Evolutionary conservation across 192 early-diverging fungal genomes (phyloP), one percentile per base, ranked within the genome.

Genomic region (Phlyctochytrium arcticum): DNA sequence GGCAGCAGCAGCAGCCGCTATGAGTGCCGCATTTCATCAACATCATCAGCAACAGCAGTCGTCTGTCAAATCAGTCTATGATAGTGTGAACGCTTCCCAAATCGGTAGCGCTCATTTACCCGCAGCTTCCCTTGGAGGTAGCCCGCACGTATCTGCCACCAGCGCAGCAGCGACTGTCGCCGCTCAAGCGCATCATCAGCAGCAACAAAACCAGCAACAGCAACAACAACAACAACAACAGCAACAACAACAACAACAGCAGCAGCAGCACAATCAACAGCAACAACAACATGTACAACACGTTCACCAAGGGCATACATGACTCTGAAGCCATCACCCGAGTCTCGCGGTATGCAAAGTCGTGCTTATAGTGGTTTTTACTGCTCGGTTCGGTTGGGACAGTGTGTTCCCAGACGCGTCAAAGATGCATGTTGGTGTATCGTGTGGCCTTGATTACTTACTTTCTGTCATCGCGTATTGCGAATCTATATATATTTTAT

Each of bases 181-280:
- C 29, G 10, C 57, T 44, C 39, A 35, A 9, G 34, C 34, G 27
- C 8, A 35, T 23, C 31, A 58, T 17, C 57, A 37, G 35, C 56
- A 56, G 31, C 54, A 57, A 57, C 34, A 35, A 58, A 31, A 58
- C 23, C n/a, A 17, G 57, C 57, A 58, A 39, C 31, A 35, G 12
- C 6, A 42, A 24, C 57, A 58, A 17, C 57, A 58, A 8, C 27
- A 55, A n/a, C 54, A 26, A 29, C 54, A 44, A 44, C 39, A 44
- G 15, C 39, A 44, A 44, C 39, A 44, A 44, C 39, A 19, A 44
- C 39, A 12, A 44, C 12, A 19, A 44, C 15, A 44, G 15, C 39
- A 19, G 15, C 39, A 44, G 12, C 39, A 12, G 21, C 21, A 44
- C 21, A 12, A 44, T 44, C 39, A 12, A 44, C 39, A 19, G 39